Base-by-base conservation (phyloP, 208 protist species). In the Acanthamoeba rhysodes region DNA sequence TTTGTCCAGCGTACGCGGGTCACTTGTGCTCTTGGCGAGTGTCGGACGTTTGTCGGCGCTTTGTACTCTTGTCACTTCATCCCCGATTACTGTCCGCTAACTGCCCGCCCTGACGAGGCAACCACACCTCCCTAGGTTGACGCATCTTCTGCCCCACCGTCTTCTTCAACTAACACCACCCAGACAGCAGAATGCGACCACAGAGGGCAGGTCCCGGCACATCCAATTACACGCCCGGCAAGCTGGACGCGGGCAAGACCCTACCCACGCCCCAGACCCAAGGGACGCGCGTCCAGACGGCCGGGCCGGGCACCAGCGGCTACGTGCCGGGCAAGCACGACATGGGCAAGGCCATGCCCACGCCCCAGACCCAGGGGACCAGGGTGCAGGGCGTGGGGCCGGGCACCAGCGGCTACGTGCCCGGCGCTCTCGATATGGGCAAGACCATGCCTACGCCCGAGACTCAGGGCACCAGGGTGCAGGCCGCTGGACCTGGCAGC, bases 401-500 rank as follows among this genome's bases (percentile, higher is more conserved):
- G 9, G 85, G 85, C 64, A 72, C 29, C 14, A 92, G 48, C 85
- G 48, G 59, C 10, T 92, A 92, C 37, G 1, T n/a, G 55, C 80
- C 80, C 2, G 29, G 34, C 12, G 34, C 27, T 1, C 45, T 41
- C n/a, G 80, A 88, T 45, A 88, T 88, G 55, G 80, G 80, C 27
- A 55, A 64, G 50, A 12, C 55, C 41, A 64, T 64, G 50, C 80
- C 80, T 10, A 64, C 80, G 50, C n/a, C 48, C 9, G n/a, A 64
- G 14, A 41, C 50, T 0, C 50, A 57, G 80, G 85, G 64, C 57
- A 92, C 32, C 34, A 20, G 85, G 9, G 29, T 32, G 22, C 48
- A 92, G 57, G 85, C 22, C 55, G 85, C n/a, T 4, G 85, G 85
- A 18, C 85, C 85, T 5, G 85, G 85, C 22, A 92, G 59, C 57